These are phyloP conservation scores for Irpex sp. DNA, from an alignment of 1,284 basidiomycete species.

Conservation along the genomic window DNA sequence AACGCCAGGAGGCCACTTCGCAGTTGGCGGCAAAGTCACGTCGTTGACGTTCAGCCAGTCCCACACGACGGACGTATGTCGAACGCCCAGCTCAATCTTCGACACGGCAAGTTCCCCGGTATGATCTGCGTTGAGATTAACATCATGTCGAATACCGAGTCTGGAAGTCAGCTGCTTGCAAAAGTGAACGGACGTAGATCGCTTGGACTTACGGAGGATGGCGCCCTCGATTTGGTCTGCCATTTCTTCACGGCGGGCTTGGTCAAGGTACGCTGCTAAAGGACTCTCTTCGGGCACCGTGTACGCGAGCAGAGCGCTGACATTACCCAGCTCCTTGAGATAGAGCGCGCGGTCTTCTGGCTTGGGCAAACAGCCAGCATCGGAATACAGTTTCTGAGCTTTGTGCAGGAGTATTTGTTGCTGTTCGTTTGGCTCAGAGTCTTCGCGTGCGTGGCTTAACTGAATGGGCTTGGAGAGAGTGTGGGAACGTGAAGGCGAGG, in stretches of 20 bases:
- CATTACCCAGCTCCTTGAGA: constrained; percentile 64
- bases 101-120: constrained; percentile 51
- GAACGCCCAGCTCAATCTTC: constrained; percentile 54
- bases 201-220: constrained; percentile 61
- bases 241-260: constrained; percentile 70
- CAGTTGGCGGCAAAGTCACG: constrained; percentile 41
- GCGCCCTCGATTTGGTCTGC: constrained; percentile 87
- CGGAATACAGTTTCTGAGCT: constrained; percentile 59
- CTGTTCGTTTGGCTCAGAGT: constrained; percentile 24
- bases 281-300: constrained; percentile 67
- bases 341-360: constrained; percentile 56
- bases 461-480: constrained; percentile 2
- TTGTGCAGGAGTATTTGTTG: constrained; percentile 43
- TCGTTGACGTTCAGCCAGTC: constrained; percentile 45
- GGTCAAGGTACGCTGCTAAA: constrained; percentile 66
- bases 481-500: constrained; percentile 10
- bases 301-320: constrained; percentile 77
- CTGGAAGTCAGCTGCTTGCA: neutral
- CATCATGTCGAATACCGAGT: neutral
- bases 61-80: constrained; percentile 61
- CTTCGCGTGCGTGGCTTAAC: neutral
- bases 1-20: constrained; percentile 38
- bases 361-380: constrained; percentile 49
- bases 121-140: constrained; percentile 38
- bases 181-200: neutral